Base-by-base conservation (phyloP, 2,329 filamentous ascomycete species). In the Pyricularia pennisetigena region DNA sequence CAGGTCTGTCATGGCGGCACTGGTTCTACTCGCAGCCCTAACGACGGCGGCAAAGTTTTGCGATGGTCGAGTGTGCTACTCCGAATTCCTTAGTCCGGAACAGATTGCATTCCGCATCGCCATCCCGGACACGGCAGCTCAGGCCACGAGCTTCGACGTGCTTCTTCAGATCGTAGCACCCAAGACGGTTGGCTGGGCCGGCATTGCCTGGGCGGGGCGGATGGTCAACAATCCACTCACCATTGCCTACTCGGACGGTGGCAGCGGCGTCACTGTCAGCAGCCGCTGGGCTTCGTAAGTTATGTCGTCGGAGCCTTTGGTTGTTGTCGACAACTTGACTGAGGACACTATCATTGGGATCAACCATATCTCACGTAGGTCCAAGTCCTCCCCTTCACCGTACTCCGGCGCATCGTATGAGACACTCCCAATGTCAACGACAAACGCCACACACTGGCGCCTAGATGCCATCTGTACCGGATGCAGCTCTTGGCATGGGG, bases 151-250 rank as follows among this genome's bases (percentile, higher is more conserved):
- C 9, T 80, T 78, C 68, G 77, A 79, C 61, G 75, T 78, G 7
- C 72, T 80, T 2, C 64, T 81, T 20, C 77, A 78, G 68, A 78
- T 80, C 49, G 73, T 77, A 0, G 79, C 79, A 1, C 79, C 79
- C 24, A 77, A 75, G 69, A 72, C 74, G 6, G 76, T 78, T 69
- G 79, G 79, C 23, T 81, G 79, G 79, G 78, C 78, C 0, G 79
- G 75, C 3, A 74, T 81, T 30, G 75, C 78, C 3, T 80, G 78
- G 78, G 79, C 77, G 32, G 79, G 79, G 8, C 73, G 74, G 62
- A 81, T 80, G 79, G 75, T 77, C 30, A 79, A 80, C 72, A 78
- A 79, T 68, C 79, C 79, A 10, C 72, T 81, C 20, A 77, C 77
- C 1, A 70, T 80, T 26, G 78, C 75, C 10, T 81, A 79, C 78